Percentiles rank a stretch among this genome's conserved stretches.
Conservation (phyloP, 768 basidiomycete species). For the Mycena epipterygia region DNA sequence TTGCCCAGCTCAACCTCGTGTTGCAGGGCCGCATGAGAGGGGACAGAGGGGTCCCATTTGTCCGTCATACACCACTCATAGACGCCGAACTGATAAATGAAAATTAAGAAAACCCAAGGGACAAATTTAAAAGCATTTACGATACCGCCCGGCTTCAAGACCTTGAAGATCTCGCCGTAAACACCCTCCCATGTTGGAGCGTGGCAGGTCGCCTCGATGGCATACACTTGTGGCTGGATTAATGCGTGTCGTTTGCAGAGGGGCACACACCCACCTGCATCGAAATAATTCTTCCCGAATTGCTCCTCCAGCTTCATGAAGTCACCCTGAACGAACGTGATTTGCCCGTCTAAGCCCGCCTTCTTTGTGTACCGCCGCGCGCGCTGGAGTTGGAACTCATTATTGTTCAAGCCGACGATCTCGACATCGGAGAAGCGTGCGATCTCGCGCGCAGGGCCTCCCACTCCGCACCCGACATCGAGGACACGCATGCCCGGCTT, state of each 20-base stretch:
- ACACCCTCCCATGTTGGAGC: constrained; percentile 97
- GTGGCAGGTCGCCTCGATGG: constrained; percentile 98
- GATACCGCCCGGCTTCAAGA: constrained; percentile 95
- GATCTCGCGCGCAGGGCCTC: constrained; percentile 97
- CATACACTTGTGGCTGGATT: constrained; percentile 74
- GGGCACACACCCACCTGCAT: constrained; percentile 77
- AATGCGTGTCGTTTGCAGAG: background rate
- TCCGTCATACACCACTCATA: constrained; percentile 99
- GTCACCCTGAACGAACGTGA: constrained; percentile 92
- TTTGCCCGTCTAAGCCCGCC: constrained; percentile 81
- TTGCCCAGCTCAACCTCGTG: constrained; percentile 95
- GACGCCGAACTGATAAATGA: constrained; percentile 84
- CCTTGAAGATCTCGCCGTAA: constrained; percentile 92
- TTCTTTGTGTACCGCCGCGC: constrained; percentile 86
- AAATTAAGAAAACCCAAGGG: background rate
- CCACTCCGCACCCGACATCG: constrained; percentile 98
- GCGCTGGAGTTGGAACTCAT: constrained; percentile 93
- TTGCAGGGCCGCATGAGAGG: constrained; percentile 90
- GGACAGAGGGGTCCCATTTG: constrained; percentile 87
- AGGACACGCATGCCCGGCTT: constrained; percentile 95
- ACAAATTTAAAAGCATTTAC: constrained; percentile 62
- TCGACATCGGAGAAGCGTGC: constrained; percentile 89
- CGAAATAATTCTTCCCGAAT: constrained; percentile 94
- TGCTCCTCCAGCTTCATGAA: constrained; percentile 95
- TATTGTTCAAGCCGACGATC: constrained; percentile 94